A percentile compares a stretch with the other conserved stretches of the same genome.
These are phyloP conservation scores for Cercospora janseana DNA, from an alignment of 2,329 filamentous ascomycete genomes.

Conservation along the genomic window DNA sequence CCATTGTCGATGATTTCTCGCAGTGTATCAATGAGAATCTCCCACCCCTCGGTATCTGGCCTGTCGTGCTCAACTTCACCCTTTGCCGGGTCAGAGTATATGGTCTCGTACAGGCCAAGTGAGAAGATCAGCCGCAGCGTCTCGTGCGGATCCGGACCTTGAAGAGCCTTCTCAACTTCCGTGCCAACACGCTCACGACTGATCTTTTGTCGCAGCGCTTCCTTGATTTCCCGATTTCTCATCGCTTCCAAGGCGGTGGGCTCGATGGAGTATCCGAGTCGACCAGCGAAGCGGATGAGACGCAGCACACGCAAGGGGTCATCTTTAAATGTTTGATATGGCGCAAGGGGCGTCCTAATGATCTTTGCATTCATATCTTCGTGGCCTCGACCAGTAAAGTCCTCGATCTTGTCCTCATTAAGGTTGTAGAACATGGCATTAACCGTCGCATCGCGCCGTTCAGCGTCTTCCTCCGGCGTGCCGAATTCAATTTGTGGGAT, in stretches of 20 bases:
- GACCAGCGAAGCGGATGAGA: slow-evolving; percentile 84
- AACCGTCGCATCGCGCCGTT: slow-evolving; percentile 86
- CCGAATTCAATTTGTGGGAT: slow-evolving; percentile 94
- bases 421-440: slow-evolving; percentile 97
- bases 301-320: slow-evolving; percentile 85
- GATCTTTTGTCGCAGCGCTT: slow-evolving; percentile 81
- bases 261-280: slow-evolving; percentile 77
- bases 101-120: slow-evolving; percentile 66
- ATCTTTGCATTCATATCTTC: slow-evolving; percentile 68
- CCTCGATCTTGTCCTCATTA: slow-evolving; percentile 73
- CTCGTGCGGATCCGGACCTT: slow-evolving; percentile 63
- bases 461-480: slow-evolving; percentile 83
- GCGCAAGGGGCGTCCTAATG: slow-evolving; percentile 82
- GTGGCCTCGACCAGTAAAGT: slow-evolving; percentile 74
- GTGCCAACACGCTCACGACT: slow-evolving; percentile 84
- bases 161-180: slow-evolving; percentile 89
- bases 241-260: slow-evolving; percentile 67
- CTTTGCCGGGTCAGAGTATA: slow-evolving; percentile 67
- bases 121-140: slow-evolving; percentile 65
- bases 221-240: slow-evolving; percentile 72
- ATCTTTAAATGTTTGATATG: slow-evolving; percentile 89
- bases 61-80: slow-evolving; percentile 48
- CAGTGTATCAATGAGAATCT: slow-evolving; percentile 63
- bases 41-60: slow-evolving; percentile 63
- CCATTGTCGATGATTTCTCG: slow-evolving; percentile 48